phyloP scores from a whole-genome alignment of 495 filamentous ascomycete species.

The Aspergillus olivimuriae region DNA sequence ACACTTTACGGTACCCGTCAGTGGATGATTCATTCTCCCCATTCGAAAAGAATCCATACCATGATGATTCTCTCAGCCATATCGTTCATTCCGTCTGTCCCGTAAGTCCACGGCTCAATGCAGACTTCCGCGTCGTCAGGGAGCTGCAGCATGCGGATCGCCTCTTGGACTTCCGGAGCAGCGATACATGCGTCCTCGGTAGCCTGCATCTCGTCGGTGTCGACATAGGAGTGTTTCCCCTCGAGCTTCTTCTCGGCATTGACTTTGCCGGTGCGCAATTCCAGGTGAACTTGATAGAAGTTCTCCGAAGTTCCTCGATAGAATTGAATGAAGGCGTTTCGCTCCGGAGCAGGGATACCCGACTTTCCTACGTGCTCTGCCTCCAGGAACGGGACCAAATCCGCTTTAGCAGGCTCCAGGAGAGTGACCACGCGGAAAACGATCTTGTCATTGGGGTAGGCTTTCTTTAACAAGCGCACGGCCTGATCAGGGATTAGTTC shows the following conservation, averaged over 20 bases:
- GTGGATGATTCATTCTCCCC: background rate
- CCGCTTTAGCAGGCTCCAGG: background rate
- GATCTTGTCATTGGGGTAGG: background rate
- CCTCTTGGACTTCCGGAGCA: conserved; percentile 9
- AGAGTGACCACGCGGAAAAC: background rate
- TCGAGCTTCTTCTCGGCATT: conserved; percentile 6
- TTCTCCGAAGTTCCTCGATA: background rate
- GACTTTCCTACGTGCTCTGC: background rate
- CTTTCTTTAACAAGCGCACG: background rate
- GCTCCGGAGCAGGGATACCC: background rate
- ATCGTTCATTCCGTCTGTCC: conserved; percentile 28
- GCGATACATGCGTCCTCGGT: conserved; percentile 12
- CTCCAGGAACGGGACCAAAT: background rate
- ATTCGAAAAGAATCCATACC: conserved; percentile 7
- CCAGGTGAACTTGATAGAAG: background rate
- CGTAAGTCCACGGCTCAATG: conserved; percentile 15
- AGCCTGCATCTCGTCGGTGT: conserved; percentile 14
- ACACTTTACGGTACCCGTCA: too few species aligned
- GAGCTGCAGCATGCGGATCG: conserved; percentile 10
- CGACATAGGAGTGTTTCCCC: conserved; percentile 19
- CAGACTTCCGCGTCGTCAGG: conserved; percentile 6
- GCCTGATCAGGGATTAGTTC: background rate
- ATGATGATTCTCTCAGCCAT: conserved; percentile 21
- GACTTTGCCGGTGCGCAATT: background rate
- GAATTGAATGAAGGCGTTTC: background rate